Evolutionary conservation across 2,329 filamentous ascomycete species (phyloP), one percentile per base, ranked within the genome.

Genomic region (Venturia asperata): DNA sequence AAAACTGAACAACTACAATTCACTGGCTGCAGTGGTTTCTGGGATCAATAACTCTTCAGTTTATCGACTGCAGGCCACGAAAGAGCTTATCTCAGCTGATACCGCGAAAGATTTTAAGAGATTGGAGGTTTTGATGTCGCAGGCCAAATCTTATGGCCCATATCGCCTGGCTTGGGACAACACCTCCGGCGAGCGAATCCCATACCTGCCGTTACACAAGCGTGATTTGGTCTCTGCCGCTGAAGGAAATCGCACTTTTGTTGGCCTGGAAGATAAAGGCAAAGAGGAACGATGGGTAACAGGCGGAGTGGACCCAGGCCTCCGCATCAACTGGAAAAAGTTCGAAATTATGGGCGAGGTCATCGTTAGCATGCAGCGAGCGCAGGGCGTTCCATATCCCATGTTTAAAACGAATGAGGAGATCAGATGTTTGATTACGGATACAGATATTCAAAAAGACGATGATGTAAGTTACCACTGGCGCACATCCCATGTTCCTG

Each of bases 111-210:
- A 92, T 67, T 97, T 96, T 73, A 88, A 93, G 74, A 86, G 92
- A 67, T 81, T 97, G 37, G 90, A 92, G 61, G 89, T 97, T 68
- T 82, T 99, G 66, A 97, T 99, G 94, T 87, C 91, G 42, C 91
- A 91, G 5, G 89, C 93, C 70, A 94, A 94, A 77, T 93, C 90
- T 68, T 90, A 97, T 74, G 95, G 92, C 69, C 91, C 93, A 10
- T 99, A 99, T 76, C 89, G 94, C n/a, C 79, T 97, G 39, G 94
- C 94, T 0, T 97, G 94, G 92, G 92, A 97, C 70, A 99, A 97
- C 73, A 95, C 91, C 21, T 89, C 91, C 1, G 80, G 90, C 13
- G 91, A 95, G 69, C 85, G 92, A 39, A 97, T 99, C 58, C 94
- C 94, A 0, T 97, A 96, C 74, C 87, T 97, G 62, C 93, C 94